A percentile compares a stretch with the other conserved stretches of the same genome.
Evolutionary conservation across 352 stramenopile species (phyloP).

Genomic region (Discostella stelligera): DNA sequence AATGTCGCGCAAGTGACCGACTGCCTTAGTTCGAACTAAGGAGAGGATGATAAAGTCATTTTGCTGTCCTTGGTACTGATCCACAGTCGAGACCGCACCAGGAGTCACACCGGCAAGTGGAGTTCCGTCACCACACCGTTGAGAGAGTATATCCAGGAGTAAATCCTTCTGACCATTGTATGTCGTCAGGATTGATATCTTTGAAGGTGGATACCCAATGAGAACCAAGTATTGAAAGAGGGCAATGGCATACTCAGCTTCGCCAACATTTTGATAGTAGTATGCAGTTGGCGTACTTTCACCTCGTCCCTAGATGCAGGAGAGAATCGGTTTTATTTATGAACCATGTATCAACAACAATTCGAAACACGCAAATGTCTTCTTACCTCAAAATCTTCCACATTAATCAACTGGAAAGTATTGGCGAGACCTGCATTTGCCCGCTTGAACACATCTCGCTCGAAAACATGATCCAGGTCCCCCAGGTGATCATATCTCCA

Average conservation of each 20-base stretch:
- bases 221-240: conserved; percentile 91
- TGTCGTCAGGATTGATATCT: conserved; percentile 92
- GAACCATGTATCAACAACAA: neutral
- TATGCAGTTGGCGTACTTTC: conserved; percentile 84
- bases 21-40: conserved; percentile 87
- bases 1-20: conserved; percentile 91
- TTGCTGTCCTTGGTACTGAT: conserved; percentile 94
- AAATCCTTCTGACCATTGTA: conserved; percentile 94
- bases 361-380: conserved; percentile 8
- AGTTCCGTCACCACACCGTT: conserved; percentile 73
- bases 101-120: conserved; percentile 66
- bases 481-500: conserved; percentile 82
- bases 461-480: conserved; percentile 79
- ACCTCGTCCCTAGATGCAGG: conserved; percentile 50
- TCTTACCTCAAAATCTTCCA: conserved; percentile 83
- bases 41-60: conserved; percentile 94
- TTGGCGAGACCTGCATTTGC: conserved; percentile 89
- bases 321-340: conserved; percentile 23
- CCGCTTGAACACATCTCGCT: conserved; percentile 54
- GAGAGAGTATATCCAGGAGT: conserved; percentile 86
- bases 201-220: conserved; percentile 88
- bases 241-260: conserved; percentile 92
- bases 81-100: conserved; percentile 88
- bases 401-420: conserved; percentile 90
- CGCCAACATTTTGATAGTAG: conserved; percentile 92